Evolutionary conservation across 2,329 filamentous ascomycete species (phyloP), one percentile per base, ranked within the genome.

Genomic region (Penicillium capsulatum): DNA sequence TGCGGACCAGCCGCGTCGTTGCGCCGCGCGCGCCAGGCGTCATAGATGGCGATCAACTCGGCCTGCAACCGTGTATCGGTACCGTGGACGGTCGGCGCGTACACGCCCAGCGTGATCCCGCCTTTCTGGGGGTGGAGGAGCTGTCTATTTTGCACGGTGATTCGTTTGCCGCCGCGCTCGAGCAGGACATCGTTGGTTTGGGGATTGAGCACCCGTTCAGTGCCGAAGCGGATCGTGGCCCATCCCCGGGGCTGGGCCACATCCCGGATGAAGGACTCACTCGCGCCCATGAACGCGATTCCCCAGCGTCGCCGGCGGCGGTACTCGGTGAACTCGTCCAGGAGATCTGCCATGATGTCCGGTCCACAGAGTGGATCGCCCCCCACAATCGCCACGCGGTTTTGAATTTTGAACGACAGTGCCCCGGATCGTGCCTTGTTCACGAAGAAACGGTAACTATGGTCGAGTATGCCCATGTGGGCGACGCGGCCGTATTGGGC

Each of bases 381-480:
- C 5, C 59, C 57, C 2, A 70, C 59, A 16, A 70, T 53, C 8
- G 64, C 64, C 3, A 69, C 56, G 1, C 57, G 44, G 35, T 62
- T 59, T 17, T 62, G 59, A 1, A 65, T 40, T 39, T 68, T 69
- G 53, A 63, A 70, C 22, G 60, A 67, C 1, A 70, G 47, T 0
- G 60, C 66, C 6, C 54, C 67, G 5, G 60, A 60, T 10, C 47
- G 49, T 9, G 53, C 41, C 27, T 56, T 53, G 34, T 64, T 68
- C 11, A 70, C 51, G 40, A 69, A 70, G 42, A 69, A 64, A 4
- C 47, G 56, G 39, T 69, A 69, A 33, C 61, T 66, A 6, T 49
- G 59, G 31, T 70, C 67, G 1, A 68, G 58, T n/a, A 70, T 59
- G 2, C 65, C 66, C 66, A 69, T 69, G 39, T 70, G 64, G 4